phyloP scores from a whole-genome alignment of 2,329 filamentous ascomycete species.

The Coniochaeta ligniaria region DNA sequence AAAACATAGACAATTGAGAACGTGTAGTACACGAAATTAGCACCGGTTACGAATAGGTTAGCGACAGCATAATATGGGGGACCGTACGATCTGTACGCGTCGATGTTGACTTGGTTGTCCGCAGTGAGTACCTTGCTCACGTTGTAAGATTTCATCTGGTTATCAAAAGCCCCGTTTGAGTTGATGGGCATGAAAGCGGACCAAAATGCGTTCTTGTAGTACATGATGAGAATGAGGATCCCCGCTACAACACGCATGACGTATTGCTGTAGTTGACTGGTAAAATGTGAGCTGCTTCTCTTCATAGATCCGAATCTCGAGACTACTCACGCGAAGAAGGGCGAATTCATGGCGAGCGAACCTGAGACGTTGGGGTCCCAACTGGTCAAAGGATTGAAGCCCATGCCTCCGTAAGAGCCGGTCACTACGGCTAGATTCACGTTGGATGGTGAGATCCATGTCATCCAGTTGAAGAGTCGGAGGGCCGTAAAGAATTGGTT shows the following conservation, averaged over 20 bases:
- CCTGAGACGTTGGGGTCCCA: slow-evolving; percentile 39
- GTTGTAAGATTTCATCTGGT: slow-evolving; percentile 30
- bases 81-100: slow-evolving; percentile 32
- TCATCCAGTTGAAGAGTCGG: slow-evolving; percentile 40
- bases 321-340: slow-evolving; percentile 27
- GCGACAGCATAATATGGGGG: slow-evolving; percentile 36
- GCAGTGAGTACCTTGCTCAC: slow-evolving; percentile 21
- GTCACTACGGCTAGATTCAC: slow-evolving; percentile 35
- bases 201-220: slow-evolving; percentile 34
- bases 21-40: slow-evolving; percentile 36
- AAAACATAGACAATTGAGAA: slow-evolving; percentile 35
- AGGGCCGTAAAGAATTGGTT: slow-evolving; percentile 36
- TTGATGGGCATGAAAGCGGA: slow-evolving; percentile 41
- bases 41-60: slow-evolving; percentile 31
- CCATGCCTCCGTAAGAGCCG: slow-evolving; percentile 30
- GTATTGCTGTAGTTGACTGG: slow-evolving; percentile 23
- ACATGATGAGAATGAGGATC: slow-evolving; percentile 31
- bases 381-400: slow-evolving; percentile 40
- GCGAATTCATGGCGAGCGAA: slow-evolving; percentile 23
- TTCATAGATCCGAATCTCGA: background rate
- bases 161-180: slow-evolving; percentile 35
- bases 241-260: slow-evolving; percentile 25
- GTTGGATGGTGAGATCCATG: slow-evolving; percentile 40
- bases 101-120: slow-evolving; percentile 28
- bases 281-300: background rate